A percentile compares a stretch with the other conserved stretches of the same genome.
Conservation (phyloP, 345 rosid genomes). For the Eucalyptus pauciflora region DNA sequence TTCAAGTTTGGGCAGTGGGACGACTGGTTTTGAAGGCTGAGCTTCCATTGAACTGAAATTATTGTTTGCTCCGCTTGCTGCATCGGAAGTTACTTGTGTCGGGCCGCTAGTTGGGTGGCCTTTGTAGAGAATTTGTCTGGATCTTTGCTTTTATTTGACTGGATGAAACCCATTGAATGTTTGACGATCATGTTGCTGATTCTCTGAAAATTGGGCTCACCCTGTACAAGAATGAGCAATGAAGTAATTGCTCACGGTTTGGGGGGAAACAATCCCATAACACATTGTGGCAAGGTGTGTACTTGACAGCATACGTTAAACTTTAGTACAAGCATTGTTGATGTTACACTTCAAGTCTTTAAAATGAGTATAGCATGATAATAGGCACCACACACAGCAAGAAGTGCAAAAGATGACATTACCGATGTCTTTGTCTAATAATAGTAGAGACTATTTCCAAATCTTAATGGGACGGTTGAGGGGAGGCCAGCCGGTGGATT, state of each 20-base stretch:
- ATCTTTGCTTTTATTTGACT: too few species aligned
- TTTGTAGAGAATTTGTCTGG: too few species aligned
- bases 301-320: not conserved
- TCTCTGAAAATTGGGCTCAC: not conserved
- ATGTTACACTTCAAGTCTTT: too few species aligned
- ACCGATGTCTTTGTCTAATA: not conserved
- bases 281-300: not conserved
- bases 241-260: not conserved
- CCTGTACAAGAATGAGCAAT: not conserved
- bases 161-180: too few species aligned
- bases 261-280: not conserved
- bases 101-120: conserved; percentile 27
- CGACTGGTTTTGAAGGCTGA: not conserved
- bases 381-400: not conserved
- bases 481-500: not conserved
- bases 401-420: not conserved
- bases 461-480: not conserved
- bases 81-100: not conserved
- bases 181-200: not conserved
- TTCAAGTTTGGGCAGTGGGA: not conserved
- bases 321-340: too few species aligned
- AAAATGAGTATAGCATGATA: not conserved
- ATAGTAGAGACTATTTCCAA: not conserved
- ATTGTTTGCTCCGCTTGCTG: not conserved
- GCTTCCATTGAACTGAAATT: not conserved